Percentiles rank a stretch among this genome's conserved stretches.
These are phyloP conservation scores for Xylariomycetidae sp. DNA, from an alignment of 2,329 filamentous ascomycete species.

Conservation along the genomic window DNA sequence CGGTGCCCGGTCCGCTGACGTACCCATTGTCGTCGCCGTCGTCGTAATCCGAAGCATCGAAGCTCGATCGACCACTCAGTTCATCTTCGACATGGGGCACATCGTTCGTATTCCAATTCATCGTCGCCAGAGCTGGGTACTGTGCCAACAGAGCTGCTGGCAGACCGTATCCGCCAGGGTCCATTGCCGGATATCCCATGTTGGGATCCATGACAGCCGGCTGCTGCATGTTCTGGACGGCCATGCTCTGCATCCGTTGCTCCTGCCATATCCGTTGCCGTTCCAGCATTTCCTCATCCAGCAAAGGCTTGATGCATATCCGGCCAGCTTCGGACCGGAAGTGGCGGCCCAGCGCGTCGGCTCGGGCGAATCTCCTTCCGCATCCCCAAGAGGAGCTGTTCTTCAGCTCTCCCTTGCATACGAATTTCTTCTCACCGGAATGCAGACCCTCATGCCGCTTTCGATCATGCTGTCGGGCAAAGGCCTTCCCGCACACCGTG, in stretches of 20 bases:
- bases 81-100: constrained; percentile 73
- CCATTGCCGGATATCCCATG: constrained; percentile 52
- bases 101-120: constrained; percentile 69
- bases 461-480: constrained; percentile 92
- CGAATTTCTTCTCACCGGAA: constrained; percentile 97
- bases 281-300: constrained; percentile 88
- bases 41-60: constrained; percentile 74
- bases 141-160: constrained; percentile 84
- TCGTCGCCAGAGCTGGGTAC: constrained; percentile 84
- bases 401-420: constrained; percentile 88
- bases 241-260: constrained; percentile 57
- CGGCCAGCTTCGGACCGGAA: constrained; percentile 94
- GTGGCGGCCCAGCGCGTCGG: constrained; percentile 88
- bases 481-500: constrained; percentile 93
- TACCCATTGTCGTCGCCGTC: constrained; percentile 67
- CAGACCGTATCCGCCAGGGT: constrained; percentile 61
- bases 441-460: constrained; percentile 96
- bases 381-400: constrained; percentile 85
- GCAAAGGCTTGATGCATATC: constrained; percentile 92
- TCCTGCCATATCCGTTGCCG: constrained; percentile 70
- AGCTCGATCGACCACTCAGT: constrained; percentile 71
- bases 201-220: constrained; percentile 35
- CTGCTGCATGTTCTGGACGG: constrained; percentile 53
- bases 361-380: constrained; percentile 85
- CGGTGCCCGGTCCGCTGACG: constrained; percentile 56